These are phyloP conservation scores for Microdochium trichocladiopsis DNA, from an alignment of 2,329 filamentous ascomycete genomes.

Conservation along the genomic window DNA sequence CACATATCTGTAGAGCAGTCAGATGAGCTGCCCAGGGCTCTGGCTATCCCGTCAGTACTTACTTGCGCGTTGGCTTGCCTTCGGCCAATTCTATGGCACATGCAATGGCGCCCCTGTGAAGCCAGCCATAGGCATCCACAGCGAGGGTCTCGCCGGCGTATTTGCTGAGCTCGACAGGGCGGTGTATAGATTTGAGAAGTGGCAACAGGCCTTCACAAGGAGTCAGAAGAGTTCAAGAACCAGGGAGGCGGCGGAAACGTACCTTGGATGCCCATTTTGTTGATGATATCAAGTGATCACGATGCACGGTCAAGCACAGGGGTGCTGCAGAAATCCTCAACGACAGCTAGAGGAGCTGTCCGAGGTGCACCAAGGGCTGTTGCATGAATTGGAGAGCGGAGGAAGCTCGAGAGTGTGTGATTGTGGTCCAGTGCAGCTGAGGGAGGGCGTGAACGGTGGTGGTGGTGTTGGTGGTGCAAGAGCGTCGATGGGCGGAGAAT, in stretches of 20 bases:
- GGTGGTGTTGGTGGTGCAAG: not conserved
- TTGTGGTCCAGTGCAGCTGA: not conserved
- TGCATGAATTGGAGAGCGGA: not conserved
- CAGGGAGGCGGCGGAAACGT: not conserved
- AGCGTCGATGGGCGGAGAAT: not conserved
- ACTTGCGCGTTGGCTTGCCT: slow-evolving; percentile 83
- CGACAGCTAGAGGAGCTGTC: not conserved
- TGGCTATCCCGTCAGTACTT: slow-evolving; percentile 22
- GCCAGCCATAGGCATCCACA: slow-evolving; percentile 97
- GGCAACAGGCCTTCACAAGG: slow-evolving; percentile 65
- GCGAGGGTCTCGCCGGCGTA: slow-evolving; percentile 83
- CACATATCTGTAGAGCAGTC: slow-evolving; percentile 58
- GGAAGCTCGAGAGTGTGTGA: not conserved
- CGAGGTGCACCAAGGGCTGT: not conserved
- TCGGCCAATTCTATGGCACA: slow-evolving; percentile 89
- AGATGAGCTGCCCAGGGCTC: slow-evolving; percentile 8
- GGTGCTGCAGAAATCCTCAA: not conserved
- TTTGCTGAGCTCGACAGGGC: slow-evolving; percentile 77
- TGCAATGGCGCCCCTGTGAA: slow-evolving; percentile 84
- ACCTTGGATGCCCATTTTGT: slow-evolving; percentile 10
- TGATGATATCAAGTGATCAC: not conserved
- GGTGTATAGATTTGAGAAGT: slow-evolving; percentile 93
- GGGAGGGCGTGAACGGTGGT: not conserved
- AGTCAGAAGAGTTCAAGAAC: slow-evolving; percentile 9
- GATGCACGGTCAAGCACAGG: not conserved